Evolutionary conservation across 176 grass and related monocot genomes (phyloP), one percentile per base, ranked within the genome.

Genomic region (Metroxylon sagu): DNA sequence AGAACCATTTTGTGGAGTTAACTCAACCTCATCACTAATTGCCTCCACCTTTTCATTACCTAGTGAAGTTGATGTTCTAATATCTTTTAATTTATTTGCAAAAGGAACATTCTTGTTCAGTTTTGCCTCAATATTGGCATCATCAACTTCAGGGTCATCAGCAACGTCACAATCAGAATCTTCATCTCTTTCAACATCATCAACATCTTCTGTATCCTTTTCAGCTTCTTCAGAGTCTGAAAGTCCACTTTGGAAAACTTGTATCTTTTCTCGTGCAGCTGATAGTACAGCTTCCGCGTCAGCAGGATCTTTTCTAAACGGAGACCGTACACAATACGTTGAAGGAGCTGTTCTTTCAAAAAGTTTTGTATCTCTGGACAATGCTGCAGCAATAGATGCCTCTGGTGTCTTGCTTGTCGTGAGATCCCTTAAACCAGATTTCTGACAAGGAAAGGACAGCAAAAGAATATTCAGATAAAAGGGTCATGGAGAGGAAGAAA

Each of bases 401-500:
- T 98, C 93, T 3, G 93, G 93, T 56, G 87, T 98, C 81, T 92
- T 98, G 74, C 93, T 98, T 27, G 93, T 98, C 59, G 93, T 98
- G 49, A 98, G 78, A 54, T 98, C 93, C 69, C 93, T 98, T 58
- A 98, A 31, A 26, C 93, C 87, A 80, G 93, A 98, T 85, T 76
- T 92, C 93, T 98, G 52, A 50, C 82, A 19, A 60, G 60, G 14
- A 39, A 14, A 31, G 26, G 54, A 30, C 16, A 55, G 48, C 19
- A 31, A 52, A 18, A 50, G 4, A 16, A 5, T 16, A 53, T 54
- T 2, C 4, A 43, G 62, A 54, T 48, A 10, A 43, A 12, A 7
- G 3, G 35, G 8, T 14, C 35, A 43, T 14, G 35, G 35, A 43
- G 35, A 43, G 35, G 35, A 43, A 43, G 35, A 43, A 43, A 12